Base-by-base conservation (phyloP, 2,329 filamentous ascomycete species). In the Diplodia sapinea region DNA sequence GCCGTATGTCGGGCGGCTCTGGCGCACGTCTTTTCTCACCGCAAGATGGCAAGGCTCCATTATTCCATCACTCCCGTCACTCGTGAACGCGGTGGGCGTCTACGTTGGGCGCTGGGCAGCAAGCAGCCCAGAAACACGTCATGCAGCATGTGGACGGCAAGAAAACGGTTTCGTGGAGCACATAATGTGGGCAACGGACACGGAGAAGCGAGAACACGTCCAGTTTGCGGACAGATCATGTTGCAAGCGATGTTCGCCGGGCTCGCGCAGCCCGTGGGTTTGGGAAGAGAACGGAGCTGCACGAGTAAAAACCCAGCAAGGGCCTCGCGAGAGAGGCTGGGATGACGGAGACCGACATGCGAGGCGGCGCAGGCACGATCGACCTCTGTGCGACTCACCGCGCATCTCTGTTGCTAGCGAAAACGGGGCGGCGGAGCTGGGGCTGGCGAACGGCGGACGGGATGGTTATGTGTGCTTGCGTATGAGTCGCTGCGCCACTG, bases 311-410 rank as follows among this genome's bases (percentile, higher is more conserved):
- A 31, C 20, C 59, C 47, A 40, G 47, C 59, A 47, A 43, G 36
- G 36, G 36, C 33, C 33, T 36, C 33, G 33, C 29, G 43, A 29
- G 40, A 31, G 31, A 26, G 20, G 20, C 29, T 52, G 20, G 20
- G 50, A 26, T 26, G 17, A 56, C 36, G 54, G 52, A n/a, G 52
- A 36, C 26, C n/a, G 33, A 36, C 33, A 36, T 15, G 57, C 40
- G 23, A 20, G 29, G 43, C 20, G 47, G 59, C 59, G 29, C 59
- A 63, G 59, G 59, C 59, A 63, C 47, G 59, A 63, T 63, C 59
- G 59, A 38, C 59, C 57, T 23, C 17, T 59, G 59, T 63, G 47
- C 47, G 43, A 63, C 59, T 29, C 57, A 62, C 57, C 57, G 57
- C 57, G 57, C 57, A 62, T 62, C 57, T 50, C 29, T 26, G 26